These are phyloP conservation scores for Monilinia laxa DNA, from an alignment of 2,329 filamentous ascomycete species.

Conservation along the genomic window DNA sequence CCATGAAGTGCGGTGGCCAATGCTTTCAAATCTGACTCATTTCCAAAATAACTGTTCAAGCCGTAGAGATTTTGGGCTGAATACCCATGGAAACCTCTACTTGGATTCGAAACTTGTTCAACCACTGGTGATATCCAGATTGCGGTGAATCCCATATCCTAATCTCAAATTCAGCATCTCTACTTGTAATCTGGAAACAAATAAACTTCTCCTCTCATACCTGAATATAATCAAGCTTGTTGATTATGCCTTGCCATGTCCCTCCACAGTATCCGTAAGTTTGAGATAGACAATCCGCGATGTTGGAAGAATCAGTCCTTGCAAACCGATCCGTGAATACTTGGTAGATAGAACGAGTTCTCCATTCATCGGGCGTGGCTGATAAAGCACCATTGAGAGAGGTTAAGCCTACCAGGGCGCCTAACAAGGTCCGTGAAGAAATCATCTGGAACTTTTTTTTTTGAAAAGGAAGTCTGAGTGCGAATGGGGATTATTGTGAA, in stretches of 20 bases:
- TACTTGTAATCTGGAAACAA: neutral
- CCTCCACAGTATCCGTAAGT: slow-evolving; percentile 49
- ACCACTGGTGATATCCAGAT: slow-evolving; percentile 50
- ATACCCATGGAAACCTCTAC: slow-evolving; percentile 47
- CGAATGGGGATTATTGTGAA: neutral
- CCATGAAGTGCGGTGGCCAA: slow-evolving; percentile 47
- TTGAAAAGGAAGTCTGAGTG: too few relatives aligned
- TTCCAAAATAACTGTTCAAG: slow-evolving; percentile 51
- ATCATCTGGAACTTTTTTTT: neutral
- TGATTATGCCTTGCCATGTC: slow-evolving; percentile 45
- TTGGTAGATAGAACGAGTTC: slow-evolving; percentile 19
- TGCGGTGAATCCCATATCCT: slow-evolving; percentile 24
- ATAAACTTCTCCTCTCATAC: neutral
- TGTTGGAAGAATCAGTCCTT: slow-evolving; percentile 42
- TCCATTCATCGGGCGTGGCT: slow-evolving; percentile 16
- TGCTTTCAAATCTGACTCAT: slow-evolving; percentile 47
- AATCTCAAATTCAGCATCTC: slow-evolving; percentile 39
- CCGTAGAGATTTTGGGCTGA: slow-evolving; percentile 49
- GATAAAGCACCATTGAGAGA: neutral
- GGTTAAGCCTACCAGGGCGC: neutral
- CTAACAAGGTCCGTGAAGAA: neutral
- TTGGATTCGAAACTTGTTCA: slow-evolving; percentile 41
- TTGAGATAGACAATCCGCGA: slow-evolving; percentile 31
- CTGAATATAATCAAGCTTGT: slow-evolving; percentile 47
- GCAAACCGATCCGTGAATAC: slow-evolving; percentile 43